Conservation (phyloP, 1,139 yeast species). For the Scheffersomyces illinoinensis region DNA sequence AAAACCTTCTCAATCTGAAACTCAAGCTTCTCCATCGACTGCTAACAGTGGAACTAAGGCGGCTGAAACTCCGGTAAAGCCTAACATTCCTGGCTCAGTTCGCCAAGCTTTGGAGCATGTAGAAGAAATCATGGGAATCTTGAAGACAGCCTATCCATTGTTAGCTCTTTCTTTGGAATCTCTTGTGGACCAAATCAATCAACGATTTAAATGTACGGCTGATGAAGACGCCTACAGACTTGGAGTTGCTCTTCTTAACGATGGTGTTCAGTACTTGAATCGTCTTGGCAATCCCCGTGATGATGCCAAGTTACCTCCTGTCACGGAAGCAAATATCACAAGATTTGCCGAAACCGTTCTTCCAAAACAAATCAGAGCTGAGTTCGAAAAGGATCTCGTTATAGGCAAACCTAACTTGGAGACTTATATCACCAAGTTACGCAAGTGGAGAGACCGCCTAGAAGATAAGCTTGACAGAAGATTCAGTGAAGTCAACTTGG, state of each 20-base stretch:
- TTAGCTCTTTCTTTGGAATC: constrained; percentile 92
- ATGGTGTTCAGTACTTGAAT: constrained; percentile 86
- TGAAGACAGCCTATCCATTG: constrained; percentile 94
- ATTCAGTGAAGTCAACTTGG: constrained; percentile 75
- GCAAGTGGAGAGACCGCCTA: constrained; percentile 90
- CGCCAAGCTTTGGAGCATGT: constrained; percentile 94
- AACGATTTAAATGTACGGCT: constrained; percentile 89
- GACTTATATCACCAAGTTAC: constrained; percentile 75
- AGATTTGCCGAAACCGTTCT: constrained; percentile 92
- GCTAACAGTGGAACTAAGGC: constrained; percentile 12
- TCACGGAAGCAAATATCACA: constrained; percentile 86
- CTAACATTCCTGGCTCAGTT: constrained; percentile 15
- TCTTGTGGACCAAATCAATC: constrained; percentile 91
- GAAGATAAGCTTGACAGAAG: constrained; percentile 90
- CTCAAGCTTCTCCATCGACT: constrained; percentile 10
- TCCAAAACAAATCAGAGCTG: constrained; percentile 86
- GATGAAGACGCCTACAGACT: constrained; percentile 96
- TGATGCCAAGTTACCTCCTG: constrained; percentile 85
- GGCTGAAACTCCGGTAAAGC: constrained; percentile 2
- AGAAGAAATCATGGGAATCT: constrained; percentile 91
- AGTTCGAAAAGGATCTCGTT: constrained; percentile 90
- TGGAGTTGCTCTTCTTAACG: constrained; percentile 88
- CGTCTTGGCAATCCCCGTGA: constrained; percentile 84
- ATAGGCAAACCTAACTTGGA: constrained; percentile 86
- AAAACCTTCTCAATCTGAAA: constrained; percentile 1